Evolutionary conservation across 2,329 filamentous ascomycete genomes (phyloP).

Genomic region (Bipolaris bicolor): DNA sequence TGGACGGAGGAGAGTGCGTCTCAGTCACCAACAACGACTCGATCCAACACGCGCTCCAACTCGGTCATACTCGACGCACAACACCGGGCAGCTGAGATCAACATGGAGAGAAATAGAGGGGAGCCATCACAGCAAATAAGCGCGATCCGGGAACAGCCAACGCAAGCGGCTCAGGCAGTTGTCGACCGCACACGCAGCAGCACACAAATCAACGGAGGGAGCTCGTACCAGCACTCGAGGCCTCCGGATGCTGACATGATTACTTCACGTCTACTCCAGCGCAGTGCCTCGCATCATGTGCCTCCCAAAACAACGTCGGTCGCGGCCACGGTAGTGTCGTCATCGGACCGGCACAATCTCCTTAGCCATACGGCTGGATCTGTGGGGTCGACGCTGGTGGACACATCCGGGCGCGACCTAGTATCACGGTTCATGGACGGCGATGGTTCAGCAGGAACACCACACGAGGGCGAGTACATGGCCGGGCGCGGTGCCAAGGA

Average conservation of each 20-base stretch:
- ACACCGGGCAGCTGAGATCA: constrained; percentile 32
- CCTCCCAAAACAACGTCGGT: constrained; percentile 71
- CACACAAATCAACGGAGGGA: constrained; percentile 39
- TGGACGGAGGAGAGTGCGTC: constrained; percentile 53
- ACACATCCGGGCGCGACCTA: constrained; percentile 50
- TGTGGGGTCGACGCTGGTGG: constrained; percentile 48
- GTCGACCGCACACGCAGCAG: constrained; percentile 36
- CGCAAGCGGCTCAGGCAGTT: constrained; percentile 24
- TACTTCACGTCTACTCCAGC: constrained; percentile 70
- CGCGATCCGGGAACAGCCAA: constrained; percentile 16
- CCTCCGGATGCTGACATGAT: constrained; percentile 67
- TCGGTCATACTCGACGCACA: constrained; percentile 48
- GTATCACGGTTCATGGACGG: constrained; percentile 56
- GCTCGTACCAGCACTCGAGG: constrained; percentile 43
- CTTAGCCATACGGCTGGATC: constrained; percentile 48
- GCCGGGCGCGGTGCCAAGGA: constrained; percentile 34
- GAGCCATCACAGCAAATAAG: constrained; percentile 21
- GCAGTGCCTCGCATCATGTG: constrained; percentile 65
- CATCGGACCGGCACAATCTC: constrained; percentile 47
- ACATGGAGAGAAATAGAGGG: constrained; percentile 32
- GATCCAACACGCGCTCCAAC: constrained; percentile 50
- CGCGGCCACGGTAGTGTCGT: constrained; percentile 57
- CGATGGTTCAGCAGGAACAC: constrained; percentile 50
- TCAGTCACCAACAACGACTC: constrained; percentile 50
- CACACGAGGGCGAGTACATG: constrained; percentile 48